Conservation (phyloP, 345 rosid genomes). For the Syzygium aromaticum region DNA sequence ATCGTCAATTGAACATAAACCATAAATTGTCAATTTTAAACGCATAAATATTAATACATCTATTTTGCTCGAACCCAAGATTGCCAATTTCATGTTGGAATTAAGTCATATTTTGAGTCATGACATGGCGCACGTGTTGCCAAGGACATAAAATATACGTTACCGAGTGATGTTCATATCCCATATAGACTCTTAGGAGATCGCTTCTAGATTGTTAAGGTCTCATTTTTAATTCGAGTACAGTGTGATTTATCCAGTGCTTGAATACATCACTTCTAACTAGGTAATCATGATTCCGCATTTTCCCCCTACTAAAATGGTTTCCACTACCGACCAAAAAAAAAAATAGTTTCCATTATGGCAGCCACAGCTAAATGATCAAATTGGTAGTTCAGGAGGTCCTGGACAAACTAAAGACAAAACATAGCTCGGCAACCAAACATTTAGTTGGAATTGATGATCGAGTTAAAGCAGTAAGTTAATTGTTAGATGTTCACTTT, state of each 20-base stretch:
- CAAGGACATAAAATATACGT: not conserved
- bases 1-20: too few species aligned
- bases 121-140: not conserved
- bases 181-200: not conserved
- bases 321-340: too few species aligned
- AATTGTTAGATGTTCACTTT: too few species aligned
- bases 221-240: not conserved
- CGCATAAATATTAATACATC: too few species aligned
- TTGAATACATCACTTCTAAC: not conserved
- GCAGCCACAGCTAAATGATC: not conserved
- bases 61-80: too few species aligned
- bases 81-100: not conserved
- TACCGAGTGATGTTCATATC: not conserved
- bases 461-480: too few species aligned
- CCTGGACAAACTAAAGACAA: too few species aligned
- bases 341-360: fast-evolving
- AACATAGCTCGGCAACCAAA: too few species aligned
- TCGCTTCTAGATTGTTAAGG: not conserved
- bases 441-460: too few species aligned
- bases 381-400: not conserved
- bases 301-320: not conserved
- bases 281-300: not conserved
- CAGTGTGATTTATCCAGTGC: not conserved
- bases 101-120: not conserved
- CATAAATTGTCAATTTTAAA: too few species aligned